Evolutionary conservation across 2,329 filamentous ascomycete genomes (phyloP).

Genomic region (Ophiosphaerella korrae): DNA sequence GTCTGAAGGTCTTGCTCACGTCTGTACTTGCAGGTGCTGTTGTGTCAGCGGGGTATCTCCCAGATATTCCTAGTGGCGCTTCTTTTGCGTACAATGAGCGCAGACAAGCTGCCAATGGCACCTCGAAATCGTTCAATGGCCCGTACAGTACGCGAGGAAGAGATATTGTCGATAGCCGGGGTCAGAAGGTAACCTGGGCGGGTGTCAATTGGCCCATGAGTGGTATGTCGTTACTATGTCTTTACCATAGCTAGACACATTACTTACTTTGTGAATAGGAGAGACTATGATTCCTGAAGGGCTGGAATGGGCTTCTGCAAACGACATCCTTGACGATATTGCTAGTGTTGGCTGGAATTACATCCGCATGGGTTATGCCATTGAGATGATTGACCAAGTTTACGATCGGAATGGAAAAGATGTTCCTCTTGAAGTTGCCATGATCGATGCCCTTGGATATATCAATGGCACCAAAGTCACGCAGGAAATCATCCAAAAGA

Average conservation of each 20-base stretch:
- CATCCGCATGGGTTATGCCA: conserved; percentile 57
- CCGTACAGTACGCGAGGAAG: conserved; percentile 44
- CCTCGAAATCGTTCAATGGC: conserved; percentile 31
- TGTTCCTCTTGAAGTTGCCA: conserved; percentile 46
- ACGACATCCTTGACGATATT: conserved; percentile 59
- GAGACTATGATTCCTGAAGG: conserved; percentile 66
- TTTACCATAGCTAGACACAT: neutral
- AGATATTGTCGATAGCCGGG: conserved; percentile 47
- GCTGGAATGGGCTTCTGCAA: conserved; percentile 60
- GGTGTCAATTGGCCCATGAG: conserved; percentile 64
- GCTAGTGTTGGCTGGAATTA: conserved; percentile 63
- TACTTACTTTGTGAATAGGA: conserved; percentile 52
- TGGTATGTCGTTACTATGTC: conserved; percentile 14
- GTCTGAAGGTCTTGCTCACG: conserved; percentile 22
- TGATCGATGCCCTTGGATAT: conserved; percentile 48
- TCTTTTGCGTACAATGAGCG: conserved; percentile 23
- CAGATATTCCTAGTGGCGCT: conserved; percentile 17
- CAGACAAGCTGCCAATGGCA: conserved; percentile 27
- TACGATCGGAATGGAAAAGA: conserved; percentile 48
- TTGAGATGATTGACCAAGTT: conserved; percentile 51
- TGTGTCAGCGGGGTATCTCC: conserved; percentile 22
- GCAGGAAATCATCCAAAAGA: conserved; percentile 43
- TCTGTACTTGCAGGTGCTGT: conserved; percentile 20
- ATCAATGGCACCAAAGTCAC: conserved; percentile 49
- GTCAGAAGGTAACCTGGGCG: conserved; percentile 60